Conservation (phyloP, 257 asterid species). For the Lavandula angustifolia region DNA sequence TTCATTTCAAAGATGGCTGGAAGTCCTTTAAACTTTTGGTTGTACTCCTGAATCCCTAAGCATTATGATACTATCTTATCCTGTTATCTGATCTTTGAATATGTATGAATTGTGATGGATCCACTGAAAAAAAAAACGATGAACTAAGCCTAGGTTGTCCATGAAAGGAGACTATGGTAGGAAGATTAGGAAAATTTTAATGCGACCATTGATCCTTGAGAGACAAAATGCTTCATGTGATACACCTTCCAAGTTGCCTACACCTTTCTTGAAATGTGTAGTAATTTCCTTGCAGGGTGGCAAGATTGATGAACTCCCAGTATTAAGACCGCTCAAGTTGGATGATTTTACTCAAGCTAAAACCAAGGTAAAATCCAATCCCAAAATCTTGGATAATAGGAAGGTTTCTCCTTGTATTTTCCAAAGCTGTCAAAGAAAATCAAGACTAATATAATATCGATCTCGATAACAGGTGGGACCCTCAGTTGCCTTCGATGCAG, state of each 20-base stretch:
- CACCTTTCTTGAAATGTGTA: conserved; percentile 15
- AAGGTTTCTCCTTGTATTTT: not conserved
- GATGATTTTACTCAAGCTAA: conserved; percentile 79
- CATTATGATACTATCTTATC: not conserved
- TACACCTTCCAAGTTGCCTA: not conserved
- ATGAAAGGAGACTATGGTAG: conserved; percentile 14
- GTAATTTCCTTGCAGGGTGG: conserved; percentile 48
- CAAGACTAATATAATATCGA: not conserved
- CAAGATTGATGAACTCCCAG: conserved; percentile 41
- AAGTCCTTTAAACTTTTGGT: not conserved
- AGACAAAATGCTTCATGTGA: conserved; percentile 4
- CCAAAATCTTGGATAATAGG: not conserved
- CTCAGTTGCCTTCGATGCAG: conserved; percentile 92
- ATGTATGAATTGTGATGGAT: not conserved
- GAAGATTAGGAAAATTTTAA: conserved; percentile 3
- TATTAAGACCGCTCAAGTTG: conserved; percentile 61
- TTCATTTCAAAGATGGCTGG: not conserved
- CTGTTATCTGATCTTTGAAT: not conserved
- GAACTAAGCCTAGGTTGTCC: no score
- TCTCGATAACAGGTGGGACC: conserved; percentile 78
- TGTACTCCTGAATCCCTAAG: conserved; percentile 17
- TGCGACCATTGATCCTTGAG: not conserved
- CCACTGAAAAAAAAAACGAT: not conserved
- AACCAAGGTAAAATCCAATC: conserved; percentile 63
- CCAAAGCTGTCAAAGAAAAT: conserved; percentile 13